phyloP scores from a whole-genome alignment of 345 rosid genomes.

The Crucihimalaya himalaica region DNA sequence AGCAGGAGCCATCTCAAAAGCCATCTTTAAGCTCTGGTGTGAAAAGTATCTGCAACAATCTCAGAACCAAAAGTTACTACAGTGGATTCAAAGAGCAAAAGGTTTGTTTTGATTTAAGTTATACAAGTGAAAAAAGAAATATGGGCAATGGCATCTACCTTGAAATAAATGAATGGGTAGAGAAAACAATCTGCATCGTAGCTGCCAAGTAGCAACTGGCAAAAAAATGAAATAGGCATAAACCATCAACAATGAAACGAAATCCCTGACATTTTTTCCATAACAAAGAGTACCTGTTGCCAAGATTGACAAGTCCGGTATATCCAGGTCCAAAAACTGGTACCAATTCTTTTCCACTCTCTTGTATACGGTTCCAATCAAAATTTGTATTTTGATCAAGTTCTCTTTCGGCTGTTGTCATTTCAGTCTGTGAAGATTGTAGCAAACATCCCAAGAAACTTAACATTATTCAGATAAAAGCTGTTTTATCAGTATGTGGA shows the following conservation, averaged over 20 bases:
- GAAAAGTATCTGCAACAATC: conserved; percentile 59
- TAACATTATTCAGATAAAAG: conserved; percentile 4
- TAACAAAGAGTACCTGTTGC: conserved; percentile 71
- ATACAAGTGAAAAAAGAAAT: conserved; percentile 17
- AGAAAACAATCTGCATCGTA: conserved; percentile 92
- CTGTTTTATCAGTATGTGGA: conserved; percentile 10
- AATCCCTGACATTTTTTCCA: conserved; percentile 2
- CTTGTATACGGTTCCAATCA: conserved; percentile 99
- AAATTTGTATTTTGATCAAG: conserved; percentile 96
- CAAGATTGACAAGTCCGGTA: conserved; percentile 96
- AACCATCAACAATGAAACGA: conserved; percentile 14
- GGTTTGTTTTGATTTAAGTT: background rate
- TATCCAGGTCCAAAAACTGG: conserved; percentile 92
- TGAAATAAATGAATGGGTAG: conserved; percentile 66
- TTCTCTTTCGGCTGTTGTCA: conserved; percentile 99
- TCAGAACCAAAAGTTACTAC: conserved; percentile 23
- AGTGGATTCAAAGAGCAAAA: conserved; percentile 4
- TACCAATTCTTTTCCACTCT: conserved; percentile 87
- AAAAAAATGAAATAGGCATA: conserved; percentile 33
- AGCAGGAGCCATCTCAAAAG: conserved; percentile 88
- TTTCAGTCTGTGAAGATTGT: conserved; percentile 71
- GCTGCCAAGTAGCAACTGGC: conserved; percentile 99
- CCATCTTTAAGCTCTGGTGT: conserved; percentile 69
- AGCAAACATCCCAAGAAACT: conserved; percentile 34
- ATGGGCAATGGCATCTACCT: conserved; percentile 47